These are phyloP conservation scores for Colletotrichum lindemuthianum DNA, from an alignment of 2,329 filamentous ascomycete genomes.

Conservation along the genomic window DNA sequence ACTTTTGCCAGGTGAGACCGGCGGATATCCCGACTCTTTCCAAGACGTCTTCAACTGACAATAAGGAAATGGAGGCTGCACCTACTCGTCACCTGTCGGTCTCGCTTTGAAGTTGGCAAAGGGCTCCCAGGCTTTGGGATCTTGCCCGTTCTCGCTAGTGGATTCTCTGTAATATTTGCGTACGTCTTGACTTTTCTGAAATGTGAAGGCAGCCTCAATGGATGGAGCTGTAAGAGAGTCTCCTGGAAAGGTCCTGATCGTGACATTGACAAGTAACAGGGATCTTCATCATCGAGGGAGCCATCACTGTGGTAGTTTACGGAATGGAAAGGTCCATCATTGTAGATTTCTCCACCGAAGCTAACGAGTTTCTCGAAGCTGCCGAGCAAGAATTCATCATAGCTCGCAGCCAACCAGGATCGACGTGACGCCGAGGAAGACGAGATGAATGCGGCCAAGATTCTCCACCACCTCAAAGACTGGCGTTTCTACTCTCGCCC, in stretches of 20 bases:
- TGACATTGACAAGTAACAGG: not conserved
- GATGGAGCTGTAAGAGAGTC: slow-evolving; percentile 33
- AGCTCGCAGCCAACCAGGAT: slow-evolving; percentile 44
- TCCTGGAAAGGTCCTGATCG: not conserved
- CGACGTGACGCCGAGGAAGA: slow-evolving; percentile 39
- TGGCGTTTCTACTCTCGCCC: slow-evolving; percentile 46
- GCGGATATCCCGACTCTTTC: not conserved
- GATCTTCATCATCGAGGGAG: slow-evolving; percentile 37
- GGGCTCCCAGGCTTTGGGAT: slow-evolving; percentile 35
- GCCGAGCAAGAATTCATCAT: slow-evolving; percentile 42
- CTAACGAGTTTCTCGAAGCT: slow-evolving; percentile 39
- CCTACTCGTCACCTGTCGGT: slow-evolving; percentile 49
- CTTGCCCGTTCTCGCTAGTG: slow-evolving; percentile 21
- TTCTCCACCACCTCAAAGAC: slow-evolving; percentile 44
- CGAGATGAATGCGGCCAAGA: slow-evolving; percentile 38
- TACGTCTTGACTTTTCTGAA: slow-evolving; percentile 19
- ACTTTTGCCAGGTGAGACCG: slow-evolving; percentile 41
- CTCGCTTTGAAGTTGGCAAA: slow-evolving; percentile 47
- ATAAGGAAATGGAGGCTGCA: slow-evolving; percentile 40
- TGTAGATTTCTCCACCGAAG: slow-evolving; percentile 38
- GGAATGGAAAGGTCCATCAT: slow-evolving; percentile 37
- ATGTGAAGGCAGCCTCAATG: slow-evolving; percentile 20
- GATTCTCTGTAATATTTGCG: slow-evolving; percentile 37
- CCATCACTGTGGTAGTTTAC: slow-evolving; percentile 43
- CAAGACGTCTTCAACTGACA: not conserved